These are phyloP conservation scores for Boletus vermiculosoides DNA, from an alignment of 768 basidiomycete species.

Conservation along the genomic window DNA sequence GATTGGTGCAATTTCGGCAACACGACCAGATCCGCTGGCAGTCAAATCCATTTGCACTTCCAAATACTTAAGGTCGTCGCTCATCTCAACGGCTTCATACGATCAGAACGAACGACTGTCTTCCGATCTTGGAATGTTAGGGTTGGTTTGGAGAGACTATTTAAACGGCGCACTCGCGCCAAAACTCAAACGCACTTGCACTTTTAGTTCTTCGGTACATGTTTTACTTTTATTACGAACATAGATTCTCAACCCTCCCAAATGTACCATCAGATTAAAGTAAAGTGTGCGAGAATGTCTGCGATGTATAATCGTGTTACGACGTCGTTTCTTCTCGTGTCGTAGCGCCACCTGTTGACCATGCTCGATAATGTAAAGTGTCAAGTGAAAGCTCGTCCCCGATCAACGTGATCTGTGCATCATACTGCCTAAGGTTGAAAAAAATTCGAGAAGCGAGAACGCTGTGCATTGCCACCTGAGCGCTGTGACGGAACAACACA, in stretches of 20 bases:
- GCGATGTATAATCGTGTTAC: neutral
- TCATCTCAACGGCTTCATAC: too few species aligned
- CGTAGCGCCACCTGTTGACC: neutral
- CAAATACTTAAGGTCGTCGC: too few species aligned
- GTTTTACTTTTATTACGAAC: neutral
- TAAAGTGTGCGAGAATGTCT: neutral
- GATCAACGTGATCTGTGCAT: neutral
- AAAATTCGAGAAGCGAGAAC: constrained; percentile 29
- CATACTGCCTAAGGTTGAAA: constrained; percentile 26
- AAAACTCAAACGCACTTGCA: too few species aligned
- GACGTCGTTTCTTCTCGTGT: neutral
- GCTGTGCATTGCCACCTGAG: constrained; percentile 29
- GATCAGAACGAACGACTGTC: too few species aligned
- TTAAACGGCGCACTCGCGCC: too few species aligned
- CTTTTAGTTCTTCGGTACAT: neutral
- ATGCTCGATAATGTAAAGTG: constrained; percentile 1
- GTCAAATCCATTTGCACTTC: too few species aligned
- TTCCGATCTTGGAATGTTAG: too few species aligned
- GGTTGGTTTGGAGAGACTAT: too few species aligned
- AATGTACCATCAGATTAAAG: neutral
- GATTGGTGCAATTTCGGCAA: too few species aligned
- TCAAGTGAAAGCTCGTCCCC: neutral
- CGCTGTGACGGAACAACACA: constrained; percentile 13
- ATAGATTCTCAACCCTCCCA: neutral
- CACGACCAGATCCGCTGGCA: neutral